Evolutionary conservation across 345 rosid genomes (phyloP).

Genomic region (Trapa bicornis): DNA sequence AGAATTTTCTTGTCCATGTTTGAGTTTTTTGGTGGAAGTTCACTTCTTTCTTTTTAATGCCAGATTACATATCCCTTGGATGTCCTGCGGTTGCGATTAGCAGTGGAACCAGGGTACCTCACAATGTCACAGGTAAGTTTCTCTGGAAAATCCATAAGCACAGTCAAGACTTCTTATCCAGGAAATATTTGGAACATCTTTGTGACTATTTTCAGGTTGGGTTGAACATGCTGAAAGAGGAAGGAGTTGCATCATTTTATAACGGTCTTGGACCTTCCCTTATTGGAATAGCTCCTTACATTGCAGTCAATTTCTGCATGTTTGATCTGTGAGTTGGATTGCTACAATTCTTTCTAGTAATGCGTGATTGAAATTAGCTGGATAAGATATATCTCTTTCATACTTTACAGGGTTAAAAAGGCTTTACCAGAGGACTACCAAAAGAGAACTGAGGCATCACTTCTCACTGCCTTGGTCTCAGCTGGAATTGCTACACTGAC

Average conservation of each 20-base stretch:
- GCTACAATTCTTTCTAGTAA: constrained; percentile 2
- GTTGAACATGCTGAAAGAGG: constrained; percentile 81
- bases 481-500: constrained; percentile 80
- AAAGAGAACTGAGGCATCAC: constrained; percentile 66
- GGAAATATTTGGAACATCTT: constrained; percentile 1
- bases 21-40: not conserved
- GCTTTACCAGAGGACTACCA: constrained; percentile 70
- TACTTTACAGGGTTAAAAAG: constrained; percentile 66
- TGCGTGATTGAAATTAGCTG: constrained; percentile 1
- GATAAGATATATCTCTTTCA: not conserved
- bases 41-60: not conserved
- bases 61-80: constrained; percentile 93
- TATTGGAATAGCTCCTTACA: constrained; percentile 85
- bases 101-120: constrained; percentile 78
- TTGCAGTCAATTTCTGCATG: constrained; percentile 87
- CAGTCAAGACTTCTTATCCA: not conserved
- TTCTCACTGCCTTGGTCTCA: constrained; percentile 71
- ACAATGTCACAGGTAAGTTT: constrained; percentile 72
- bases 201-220: constrained; percentile 47
- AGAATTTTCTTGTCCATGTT: not conserved
- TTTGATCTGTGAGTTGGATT: constrained; percentile 72
- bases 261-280: constrained; percentile 94
- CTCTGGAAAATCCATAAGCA: not conserved
- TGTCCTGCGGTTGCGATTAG: constrained; percentile 82
- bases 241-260: constrained; percentile 79